Evolutionary conservation across 169 alveolate genomes (phyloP).

Genomic region (Eimeria mitis): DNA sequence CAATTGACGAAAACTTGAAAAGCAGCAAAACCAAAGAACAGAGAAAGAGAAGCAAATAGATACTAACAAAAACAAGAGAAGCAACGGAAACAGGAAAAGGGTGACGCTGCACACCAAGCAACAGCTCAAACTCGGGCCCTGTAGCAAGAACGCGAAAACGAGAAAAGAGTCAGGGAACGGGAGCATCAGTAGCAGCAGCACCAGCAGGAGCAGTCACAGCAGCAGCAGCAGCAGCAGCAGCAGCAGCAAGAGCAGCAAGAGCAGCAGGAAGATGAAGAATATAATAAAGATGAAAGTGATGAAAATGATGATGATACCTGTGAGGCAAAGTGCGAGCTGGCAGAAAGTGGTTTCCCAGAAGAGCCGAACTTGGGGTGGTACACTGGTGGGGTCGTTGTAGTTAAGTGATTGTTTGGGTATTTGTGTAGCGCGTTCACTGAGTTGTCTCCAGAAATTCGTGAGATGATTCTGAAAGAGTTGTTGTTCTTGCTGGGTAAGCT

Average conservation of each 20-base stretch:
- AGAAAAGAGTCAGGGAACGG: too few relatives aligned
- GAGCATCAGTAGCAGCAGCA: not conserved
- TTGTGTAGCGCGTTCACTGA: slow-evolving; percentile 87
- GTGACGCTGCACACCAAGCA: too few relatives aligned
- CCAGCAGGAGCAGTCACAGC: not conserved
- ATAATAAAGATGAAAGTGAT: too few relatives aligned
- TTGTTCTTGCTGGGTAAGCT: slow-evolving; percentile 87
- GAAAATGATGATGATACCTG: too few relatives aligned
- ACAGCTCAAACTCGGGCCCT: too few relatives aligned
- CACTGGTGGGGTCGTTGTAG: slow-evolving; percentile 90
- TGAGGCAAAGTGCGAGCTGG: slow-evolving; percentile 81
- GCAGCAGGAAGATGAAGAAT: slow-evolving; percentile 37
- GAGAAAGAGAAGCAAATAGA: too few relatives aligned
- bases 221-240: not conserved
- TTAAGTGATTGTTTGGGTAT: slow-evolving; percentile 89
- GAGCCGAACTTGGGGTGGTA: slow-evolving; percentile 80
- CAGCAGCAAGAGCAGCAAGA: not conserved
- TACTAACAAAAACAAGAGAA: too few relatives aligned
- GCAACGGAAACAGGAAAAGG: too few relatives aligned
- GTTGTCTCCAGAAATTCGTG: slow-evolving; percentile 89
- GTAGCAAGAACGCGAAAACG: too few relatives aligned
- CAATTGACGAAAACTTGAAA: too few relatives aligned
- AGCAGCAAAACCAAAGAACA: too few relatives aligned
- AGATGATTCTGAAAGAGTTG: slow-evolving; percentile 86
- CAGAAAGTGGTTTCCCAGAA: slow-evolving; percentile 82